These are phyloP conservation scores for Vanderwaltozyma polyspora DNA, from an alignment of 805 yeast genomes.

Conservation along the genomic window DNA sequence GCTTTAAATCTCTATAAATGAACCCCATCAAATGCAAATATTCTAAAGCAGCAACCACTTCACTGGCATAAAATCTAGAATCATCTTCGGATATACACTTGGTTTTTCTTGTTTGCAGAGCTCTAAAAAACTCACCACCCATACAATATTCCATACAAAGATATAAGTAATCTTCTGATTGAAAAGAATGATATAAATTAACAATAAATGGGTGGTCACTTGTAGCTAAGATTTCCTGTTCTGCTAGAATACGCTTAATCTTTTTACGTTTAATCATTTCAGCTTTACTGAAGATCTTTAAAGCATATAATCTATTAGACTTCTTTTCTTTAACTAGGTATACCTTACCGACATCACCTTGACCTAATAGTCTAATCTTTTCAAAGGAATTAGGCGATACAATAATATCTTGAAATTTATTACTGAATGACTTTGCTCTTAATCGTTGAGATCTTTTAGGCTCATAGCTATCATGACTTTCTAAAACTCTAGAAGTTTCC, in stretches of 20 bases:
- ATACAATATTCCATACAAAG: constrained; percentile 98
- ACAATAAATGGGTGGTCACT: constrained; percentile 96
- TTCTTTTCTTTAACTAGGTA: constrained; percentile 78
- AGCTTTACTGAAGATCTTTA: constrained; percentile 80
- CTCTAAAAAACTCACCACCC: constrained; percentile 98
- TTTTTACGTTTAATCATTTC: constrained; percentile 95
- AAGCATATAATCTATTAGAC: constrained; percentile 70
- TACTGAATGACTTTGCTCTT: constrained; percentile 46
- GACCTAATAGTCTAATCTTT: constrained; percentile 80
- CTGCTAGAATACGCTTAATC: constrained; percentile 88
- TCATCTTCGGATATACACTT: constrained; percentile 80
- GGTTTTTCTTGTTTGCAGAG: constrained; percentile 79
- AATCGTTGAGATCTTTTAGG: constrained; percentile 26
- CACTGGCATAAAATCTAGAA: constrained; percentile 91
- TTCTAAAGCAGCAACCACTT: constrained; percentile 93
- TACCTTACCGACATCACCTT: constrained; percentile 97
- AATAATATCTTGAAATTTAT: constrained; percentile 61
- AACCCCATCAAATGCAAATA: constrained; percentile 94
- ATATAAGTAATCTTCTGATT: constrained; percentile 80
- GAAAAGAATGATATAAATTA: constrained; percentile 91
- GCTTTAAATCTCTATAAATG: constrained; percentile 91
- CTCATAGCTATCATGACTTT: constrained; percentile 3
- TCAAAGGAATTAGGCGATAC: constrained; percentile 85
- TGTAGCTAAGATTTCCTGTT: constrained; percentile 91
- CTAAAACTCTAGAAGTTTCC: constrained; percentile 1